Evolutionary conservation across 352 stramenopile genomes (phyloP).

Genomic region (Phytophthora sp.): DNA sequence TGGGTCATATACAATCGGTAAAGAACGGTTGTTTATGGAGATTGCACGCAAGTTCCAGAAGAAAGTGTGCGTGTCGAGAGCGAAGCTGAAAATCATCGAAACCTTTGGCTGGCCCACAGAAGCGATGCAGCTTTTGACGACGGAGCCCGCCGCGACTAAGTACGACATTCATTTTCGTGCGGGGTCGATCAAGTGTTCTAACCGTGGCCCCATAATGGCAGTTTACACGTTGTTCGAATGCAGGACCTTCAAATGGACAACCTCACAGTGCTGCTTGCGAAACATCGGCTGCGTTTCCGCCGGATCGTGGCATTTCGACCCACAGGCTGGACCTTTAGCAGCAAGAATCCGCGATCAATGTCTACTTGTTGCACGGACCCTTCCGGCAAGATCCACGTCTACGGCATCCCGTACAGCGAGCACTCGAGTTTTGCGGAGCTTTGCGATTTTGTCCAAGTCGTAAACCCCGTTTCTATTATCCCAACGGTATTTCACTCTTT

Average conservation of each 20-base stretch:
- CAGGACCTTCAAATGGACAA: slow-evolving; percentile 94
- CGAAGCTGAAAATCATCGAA: slow-evolving; percentile 86
- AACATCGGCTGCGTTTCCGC: slow-evolving; percentile 72
- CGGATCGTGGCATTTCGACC: slow-evolving; percentile 95
- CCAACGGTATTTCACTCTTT: slow-evolving; percentile 78
- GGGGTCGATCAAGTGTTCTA: no score
- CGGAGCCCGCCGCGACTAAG: slow-evolving; percentile 71
- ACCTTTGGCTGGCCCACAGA: slow-evolving; percentile 86
- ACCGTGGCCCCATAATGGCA: slow-evolving; percentile 24
- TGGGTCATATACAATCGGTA: slow-evolving; percentile 97
- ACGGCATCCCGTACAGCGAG: slow-evolving; percentile 97
- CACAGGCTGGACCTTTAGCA: slow-evolving; percentile 92
- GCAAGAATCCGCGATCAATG: slow-evolving; percentile 48
- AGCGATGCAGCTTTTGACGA: slow-evolving; percentile 90
- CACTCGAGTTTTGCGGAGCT: slow-evolving; percentile 97
- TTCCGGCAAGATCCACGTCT: slow-evolving; percentile 88
- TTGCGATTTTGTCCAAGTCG: slow-evolving; percentile 89
- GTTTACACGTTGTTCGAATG: slow-evolving; percentile 94
- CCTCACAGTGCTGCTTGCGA: slow-evolving; percentile 61
- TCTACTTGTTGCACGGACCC: slow-evolving; percentile 82
- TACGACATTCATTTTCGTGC: slow-evolving; percentile 36
- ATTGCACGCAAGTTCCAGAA: slow-evolving; percentile 79
- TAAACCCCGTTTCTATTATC: slow-evolving; percentile 90
- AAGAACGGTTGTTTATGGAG: slow-evolving; percentile 96
- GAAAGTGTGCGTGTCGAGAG: slow-evolving; percentile 83